Evolutionary conservation across 495 filamentous ascomycete genomes (phyloP), one percentile per base, ranked within the genome.

Genomic region (Schizothecium vesticola): DNA sequence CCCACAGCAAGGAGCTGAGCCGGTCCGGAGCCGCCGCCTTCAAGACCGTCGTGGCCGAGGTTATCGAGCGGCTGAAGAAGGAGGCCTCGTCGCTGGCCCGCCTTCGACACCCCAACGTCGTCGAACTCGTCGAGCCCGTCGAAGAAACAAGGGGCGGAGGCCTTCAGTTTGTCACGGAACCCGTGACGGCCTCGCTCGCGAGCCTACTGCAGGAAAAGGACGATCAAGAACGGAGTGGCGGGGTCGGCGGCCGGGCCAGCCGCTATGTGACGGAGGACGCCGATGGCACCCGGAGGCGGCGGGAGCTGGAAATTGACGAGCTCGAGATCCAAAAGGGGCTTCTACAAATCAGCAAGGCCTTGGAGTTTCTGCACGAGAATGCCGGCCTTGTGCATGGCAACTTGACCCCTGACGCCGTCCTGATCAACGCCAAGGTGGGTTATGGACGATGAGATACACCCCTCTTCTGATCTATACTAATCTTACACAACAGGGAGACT

Each of bases 331-430:
- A 98, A 77, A 98, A 98, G 80, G 95, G 95, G 0, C 77, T 98
- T 56, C 79, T 97, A 60, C 95, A 99, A 78, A 85, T 98, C 55
- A 92, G 91, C 69, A 97, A 97, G 76, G 95, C 93, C 21, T 81
- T 99, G 25, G 94, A 99, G 79, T 99, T 99, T 72, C 81, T 99
- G 22, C 95, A 99, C 73, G 95, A 98, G 76, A 97, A 94, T 74
- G 95, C 95, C 28, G 92, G 91, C 0, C 83, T 98, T 25, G 91
- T 98, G 2, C 95, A 99, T 78, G 91, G 90, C 23, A 99, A 99
- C 74, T 80, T 99, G 67, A 98, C 93, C 1, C 96, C 95, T 0
- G 95, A 99, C 63, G 92, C 94, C n/a, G 88, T 99, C 59, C 90
- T 94, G 65, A 85, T 99, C 73, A 99, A 99, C 80, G 88, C 91